Evolutionary conservation across 768 basidiomycete genomes (phyloP).

Genomic region (Hygrophorus pudorinus): DNA sequence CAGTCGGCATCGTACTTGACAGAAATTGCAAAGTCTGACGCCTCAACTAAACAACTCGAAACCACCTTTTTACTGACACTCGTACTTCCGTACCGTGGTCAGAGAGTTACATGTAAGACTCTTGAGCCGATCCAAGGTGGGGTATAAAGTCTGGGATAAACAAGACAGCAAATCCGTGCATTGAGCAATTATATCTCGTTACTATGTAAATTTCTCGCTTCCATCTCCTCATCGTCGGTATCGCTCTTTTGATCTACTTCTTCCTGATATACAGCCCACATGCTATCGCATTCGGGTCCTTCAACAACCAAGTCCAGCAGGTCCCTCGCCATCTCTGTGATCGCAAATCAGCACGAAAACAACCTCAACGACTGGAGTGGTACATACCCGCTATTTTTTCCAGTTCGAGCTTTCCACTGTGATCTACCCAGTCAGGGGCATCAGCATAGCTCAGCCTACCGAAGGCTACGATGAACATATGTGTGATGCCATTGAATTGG

Average conservation of each 20-base stretch:
- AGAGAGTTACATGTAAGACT: too few relatives aligned
- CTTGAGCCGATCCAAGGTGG: too few relatives aligned
- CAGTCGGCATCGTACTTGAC: too few relatives aligned
- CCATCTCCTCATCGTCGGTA: constrained; percentile 51
- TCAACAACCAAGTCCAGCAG: constrained; percentile 61
- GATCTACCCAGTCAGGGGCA: constrained; percentile 48
- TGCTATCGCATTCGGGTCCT: constrained; percentile 58
- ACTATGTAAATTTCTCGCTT: constrained; percentile 30
- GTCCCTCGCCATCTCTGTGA: constrained; percentile 47
- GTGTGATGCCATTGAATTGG: constrained; percentile 49
- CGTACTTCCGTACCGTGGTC: too few relatives aligned
- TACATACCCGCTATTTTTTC: constrained; percentile 38
- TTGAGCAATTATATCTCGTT: not conserved
- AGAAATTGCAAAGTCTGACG: too few relatives aligned
- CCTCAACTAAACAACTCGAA: too few relatives aligned
- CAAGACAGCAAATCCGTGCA: too few relatives aligned
- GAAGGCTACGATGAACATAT: constrained; percentile 69
- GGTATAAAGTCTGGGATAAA: too few relatives aligned
- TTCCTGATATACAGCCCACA: constrained; percentile 52
- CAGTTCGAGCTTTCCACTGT: constrained; percentile 28
- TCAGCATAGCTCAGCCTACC: constrained; percentile 67
- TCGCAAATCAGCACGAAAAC: not conserved
- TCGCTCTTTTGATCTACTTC: constrained; percentile 31
- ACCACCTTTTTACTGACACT: too few relatives aligned
- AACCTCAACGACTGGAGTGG: not conserved